These are phyloP conservation scores for Hypoxylon lenormandii DNA, from an alignment of 495 filamentous ascomycete genomes.

Conservation along the genomic window DNA sequence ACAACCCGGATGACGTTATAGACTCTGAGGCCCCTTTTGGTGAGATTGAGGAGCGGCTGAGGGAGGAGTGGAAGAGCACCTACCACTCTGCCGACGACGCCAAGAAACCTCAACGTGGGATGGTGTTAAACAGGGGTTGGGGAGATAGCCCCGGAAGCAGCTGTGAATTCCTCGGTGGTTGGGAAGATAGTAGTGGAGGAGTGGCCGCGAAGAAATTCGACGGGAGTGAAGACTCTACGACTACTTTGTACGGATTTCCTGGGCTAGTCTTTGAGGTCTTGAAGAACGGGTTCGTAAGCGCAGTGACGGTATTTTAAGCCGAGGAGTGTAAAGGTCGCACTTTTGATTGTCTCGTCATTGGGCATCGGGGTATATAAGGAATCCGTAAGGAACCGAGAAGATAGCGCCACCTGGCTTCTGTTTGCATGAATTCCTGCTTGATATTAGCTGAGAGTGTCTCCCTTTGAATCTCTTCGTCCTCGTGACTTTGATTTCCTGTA, in stretches of 20 bases:
- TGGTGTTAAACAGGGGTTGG: slow-evolving; percentile 90
- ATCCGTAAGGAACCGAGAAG: slow-evolving; percentile 2
- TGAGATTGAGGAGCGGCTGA: slow-evolving; percentile 73
- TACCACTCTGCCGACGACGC: slow-evolving; percentile 73
- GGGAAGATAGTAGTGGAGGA: slow-evolving; percentile 76
- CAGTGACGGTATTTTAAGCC: slow-evolving; percentile 83
- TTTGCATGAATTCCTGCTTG: no score
- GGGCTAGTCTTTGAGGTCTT: slow-evolving; percentile 94
- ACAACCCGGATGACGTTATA: slow-evolving; percentile 51
- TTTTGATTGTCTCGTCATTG: neutral
- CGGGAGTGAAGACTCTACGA: slow-evolving; percentile 76
- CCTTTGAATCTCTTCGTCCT: slow-evolving; percentile 13
- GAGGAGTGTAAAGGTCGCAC: neutral
- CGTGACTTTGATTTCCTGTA: no score
- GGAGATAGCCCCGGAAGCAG: slow-evolving; percentile 92
- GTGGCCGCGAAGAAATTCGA: slow-evolving; percentile 59
- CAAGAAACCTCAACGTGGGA: slow-evolving; percentile 74
- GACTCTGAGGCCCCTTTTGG: slow-evolving; percentile 83
- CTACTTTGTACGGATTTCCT: slow-evolving; percentile 91
- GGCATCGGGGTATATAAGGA: neutral
- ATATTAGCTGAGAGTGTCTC: no score
- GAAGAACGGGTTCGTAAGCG: slow-evolving; percentile 89
- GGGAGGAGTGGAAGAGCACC: slow-evolving; percentile 75
- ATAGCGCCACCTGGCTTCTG: neutral
- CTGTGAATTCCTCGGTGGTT: slow-evolving; percentile 86